Evolutionary conservation across 1,139 yeast genomes (phyloP).

Genomic region (Debaryomyces coudertii): DNA sequence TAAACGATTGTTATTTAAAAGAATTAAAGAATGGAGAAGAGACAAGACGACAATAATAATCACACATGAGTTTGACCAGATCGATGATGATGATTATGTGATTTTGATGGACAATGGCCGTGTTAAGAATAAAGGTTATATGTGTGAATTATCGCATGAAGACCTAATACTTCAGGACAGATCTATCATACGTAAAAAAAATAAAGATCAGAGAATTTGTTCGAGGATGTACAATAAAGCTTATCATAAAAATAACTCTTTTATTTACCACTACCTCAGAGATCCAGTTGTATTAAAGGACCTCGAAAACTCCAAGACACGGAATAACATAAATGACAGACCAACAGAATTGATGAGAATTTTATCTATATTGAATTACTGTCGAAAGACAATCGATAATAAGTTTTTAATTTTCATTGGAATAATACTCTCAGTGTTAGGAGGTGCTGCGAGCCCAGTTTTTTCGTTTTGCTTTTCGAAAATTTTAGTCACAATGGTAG

Average conservation of each 20-base stretch:
- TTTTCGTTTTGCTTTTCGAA: slow-evolving; percentile 80
- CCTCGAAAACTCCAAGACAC: slow-evolving; percentile 20
- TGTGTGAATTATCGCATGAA: slow-evolving; percentile 17
- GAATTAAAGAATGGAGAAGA: slow-evolving; percentile 61
- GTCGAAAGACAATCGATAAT: slow-evolving; percentile 34
- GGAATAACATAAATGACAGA: slow-evolving; percentile 12
- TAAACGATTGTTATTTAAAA: slow-evolving; percentile 47
- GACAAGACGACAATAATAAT: slow-evolving; percentile 77
- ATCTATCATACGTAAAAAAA: neutral
- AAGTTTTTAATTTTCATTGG: slow-evolving; percentile 54
- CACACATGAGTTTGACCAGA: slow-evolving; percentile 73
- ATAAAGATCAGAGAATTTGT: no score
- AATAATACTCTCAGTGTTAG: slow-evolving; percentile 49
- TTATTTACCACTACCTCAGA: slow-evolving; percentile 22
- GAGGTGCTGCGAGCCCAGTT: slow-evolving; percentile 71
- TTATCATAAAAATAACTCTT: neutral
- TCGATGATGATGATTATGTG: slow-evolving; percentile 57
- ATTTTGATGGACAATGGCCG: slow-evolving; percentile 61
- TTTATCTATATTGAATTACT: slow-evolving; percentile 35
- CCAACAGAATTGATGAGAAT: slow-evolving; percentile 29
- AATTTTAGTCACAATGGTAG: slow-evolving; percentile 59
- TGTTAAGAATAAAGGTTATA: slow-evolving; percentile 36
- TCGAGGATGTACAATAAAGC: neutral
- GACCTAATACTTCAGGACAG: slow-evolving; percentile 13
- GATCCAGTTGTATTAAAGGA: slow-evolving; percentile 30